Base-by-base conservation (phyloP, 2,329 filamentous ascomycete genomes). In the Pseudonectria foliicola region DNA sequence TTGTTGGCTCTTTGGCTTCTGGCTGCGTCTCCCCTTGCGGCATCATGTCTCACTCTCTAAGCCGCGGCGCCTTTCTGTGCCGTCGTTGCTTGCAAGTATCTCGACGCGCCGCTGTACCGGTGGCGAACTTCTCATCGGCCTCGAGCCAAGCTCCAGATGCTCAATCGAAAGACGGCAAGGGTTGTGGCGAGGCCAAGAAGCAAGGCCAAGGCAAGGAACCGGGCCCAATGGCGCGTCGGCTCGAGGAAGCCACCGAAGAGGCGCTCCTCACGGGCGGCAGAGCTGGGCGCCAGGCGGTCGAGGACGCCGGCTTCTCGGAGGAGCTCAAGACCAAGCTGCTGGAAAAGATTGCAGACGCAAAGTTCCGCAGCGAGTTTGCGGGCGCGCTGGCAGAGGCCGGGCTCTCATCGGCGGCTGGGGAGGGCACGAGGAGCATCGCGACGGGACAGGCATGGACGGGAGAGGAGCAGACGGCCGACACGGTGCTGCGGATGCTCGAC, bases 401-500 rank as follows among this genome's bases (percentile, higher is more conserved):
- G 3, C 52, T 78, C 27, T 59, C 68, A 1, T 55, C 71, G 4
- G 71, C 74, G n/a, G 79, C 83, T 10, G 80, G 82, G 12, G 70
- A 71, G 46, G 82, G 80, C 10, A 83, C 82, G 2, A 71, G 77
- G 40, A 75, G 82, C 32, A 73, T 80, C 25, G 86, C 86, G 2
- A 68, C 72, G 0, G 76, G 80, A 6, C 63, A 72, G 38, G 72
- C 82, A 2, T 98, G 92, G 92, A 78, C 74, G 0, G 92, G 90
- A 3, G 68, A 73, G 10, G 92, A 96, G 61, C 68, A 66, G 5
- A 63, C 82, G 2, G 75, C 81, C 48, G 88, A 95, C 56, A 73
- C 82, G 1, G 80, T 87, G 14, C 64, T 94, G 31, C 79, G 92
- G 23, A 96, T 96, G 84, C 61, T 92, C 10, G 75, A 85, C 37